A percentile compares a stretch with the other conserved stretches of the same genome.
Conservation (phyloP, 768 basidiomycete species). For the Pulveroboletus sp. region DNA sequence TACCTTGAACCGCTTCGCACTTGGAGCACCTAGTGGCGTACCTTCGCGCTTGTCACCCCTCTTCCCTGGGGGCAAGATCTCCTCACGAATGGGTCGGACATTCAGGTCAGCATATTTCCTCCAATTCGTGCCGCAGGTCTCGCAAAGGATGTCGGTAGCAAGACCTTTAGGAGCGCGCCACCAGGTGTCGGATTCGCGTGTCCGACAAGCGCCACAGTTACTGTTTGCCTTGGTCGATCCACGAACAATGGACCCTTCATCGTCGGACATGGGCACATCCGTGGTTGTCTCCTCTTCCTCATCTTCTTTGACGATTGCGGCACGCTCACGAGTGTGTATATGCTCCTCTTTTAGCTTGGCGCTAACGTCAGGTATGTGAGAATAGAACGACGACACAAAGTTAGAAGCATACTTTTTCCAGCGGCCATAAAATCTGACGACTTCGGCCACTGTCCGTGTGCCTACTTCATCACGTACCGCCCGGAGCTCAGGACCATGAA, state of each 20-base stretch:
- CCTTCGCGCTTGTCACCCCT: slow-evolving; percentile 58
- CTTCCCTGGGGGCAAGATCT: slow-evolving; percentile 43
- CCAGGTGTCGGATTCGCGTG: slow-evolving; percentile 75
- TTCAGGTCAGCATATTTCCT: slow-evolving; percentile 90
- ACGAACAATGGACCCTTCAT: slow-evolving; percentile 71
- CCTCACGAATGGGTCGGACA: slow-evolving; percentile 67
- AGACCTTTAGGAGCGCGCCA: slow-evolving; percentile 92
- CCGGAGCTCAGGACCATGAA: slow-evolving; percentile 77
- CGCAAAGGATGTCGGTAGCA: slow-evolving; percentile 73
- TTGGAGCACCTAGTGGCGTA: slow-evolving; percentile 45
- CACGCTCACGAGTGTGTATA: slow-evolving; percentile 40
- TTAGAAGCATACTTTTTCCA: slow-evolving; percentile 69
- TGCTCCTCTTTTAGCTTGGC: slow-evolving; percentile 68
- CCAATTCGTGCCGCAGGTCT: slow-evolving; percentile 83
- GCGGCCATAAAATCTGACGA: slow-evolving; percentile 78
- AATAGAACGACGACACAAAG: slow-evolving; percentile 3
- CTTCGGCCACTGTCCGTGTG: slow-evolving; percentile 64
- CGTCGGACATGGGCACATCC: slow-evolving; percentile 43
- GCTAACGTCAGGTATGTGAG: slow-evolving; percentile 34
- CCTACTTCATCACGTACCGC: slow-evolving; percentile 71
- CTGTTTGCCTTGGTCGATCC: slow-evolving; percentile 48
- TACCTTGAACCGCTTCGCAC: slow-evolving; percentile 64
- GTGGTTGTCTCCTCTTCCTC: slow-evolving; percentile 28
- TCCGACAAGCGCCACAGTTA: slow-evolving; percentile 81
- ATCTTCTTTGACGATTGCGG: slow-evolving; percentile 27